phyloP scores from a whole-genome alignment of 441 rosid species.

The Erodium texanum region DNA sequence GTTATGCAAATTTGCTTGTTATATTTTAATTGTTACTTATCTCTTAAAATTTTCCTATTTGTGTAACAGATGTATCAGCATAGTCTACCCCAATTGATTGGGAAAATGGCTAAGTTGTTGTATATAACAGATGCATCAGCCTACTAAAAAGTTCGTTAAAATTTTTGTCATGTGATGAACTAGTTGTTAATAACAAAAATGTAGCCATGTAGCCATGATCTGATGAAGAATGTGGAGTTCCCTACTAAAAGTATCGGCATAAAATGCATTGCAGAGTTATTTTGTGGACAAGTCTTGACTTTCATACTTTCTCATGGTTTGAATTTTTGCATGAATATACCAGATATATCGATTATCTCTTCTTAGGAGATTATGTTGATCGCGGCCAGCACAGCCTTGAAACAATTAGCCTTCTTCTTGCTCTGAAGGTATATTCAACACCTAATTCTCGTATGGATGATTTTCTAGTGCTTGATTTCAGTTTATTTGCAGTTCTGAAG shows the following conservation, averaged over 20 bases:
- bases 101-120: no score
- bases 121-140: no score
- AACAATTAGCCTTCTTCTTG: conserved; percentile 86
- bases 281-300: not conserved
- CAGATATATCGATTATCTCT: conserved; percentile 98
- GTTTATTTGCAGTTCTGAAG: no score
- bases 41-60: no score
- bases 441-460: not conserved
- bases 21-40: no score
- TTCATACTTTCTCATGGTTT: conserved; percentile 4
- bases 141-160: not conserved
- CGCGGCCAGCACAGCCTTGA: conserved; percentile 98
- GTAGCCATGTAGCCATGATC: not conserved
- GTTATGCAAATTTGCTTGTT: no score
- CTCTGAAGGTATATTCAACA: conserved; percentile 59
- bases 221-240: no score
- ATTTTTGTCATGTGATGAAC: not conserved
- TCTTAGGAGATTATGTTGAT: conserved; percentile 98
- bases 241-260: not conserved
- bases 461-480: no score
- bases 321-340: conserved; percentile 22
- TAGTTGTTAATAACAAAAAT: not conserved
- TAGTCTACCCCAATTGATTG: no score
- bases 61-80: no score
- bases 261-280: not conserved